Base-by-base conservation (phyloP, 805 yeast species). In the Wickerhamomyces strasburgensis region DNA sequence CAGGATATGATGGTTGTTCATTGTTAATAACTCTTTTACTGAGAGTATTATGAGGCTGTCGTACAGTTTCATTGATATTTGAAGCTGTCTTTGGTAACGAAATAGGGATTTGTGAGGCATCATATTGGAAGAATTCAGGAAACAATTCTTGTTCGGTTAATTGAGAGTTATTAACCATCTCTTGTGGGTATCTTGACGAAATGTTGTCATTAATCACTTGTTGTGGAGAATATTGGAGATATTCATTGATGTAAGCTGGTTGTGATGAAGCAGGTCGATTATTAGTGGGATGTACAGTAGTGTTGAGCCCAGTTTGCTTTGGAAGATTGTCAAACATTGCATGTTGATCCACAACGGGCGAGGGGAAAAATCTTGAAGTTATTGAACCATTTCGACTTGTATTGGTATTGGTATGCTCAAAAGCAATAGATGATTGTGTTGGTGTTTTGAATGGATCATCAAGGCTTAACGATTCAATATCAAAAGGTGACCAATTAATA, bases 1-100 rank as follows among this genome's bases (percentile, higher is more conserved):
- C 74, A 1, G 75, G 75, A 36, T 66, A 65, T 13, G 48, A 37
- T 5, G 46, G 51, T 5, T 39, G 42, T 17, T 49, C 54, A 17
- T 46, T 38, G 4, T 42, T 35, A 2, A 31, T 39, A 5, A 35
- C 14, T 27, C 43, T 38, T 10, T 35, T 24, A 31, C 29, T 31
- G 34, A 35, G 35, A 21, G 17, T 32, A 14, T 26, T 16, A 19
- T 7, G n/a, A n/a, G n/a, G n/a, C n/a, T n/a, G 38, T 13, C 27
- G n/a, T 4, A 10, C 17, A 14, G 14, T 16, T 24, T 35, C 34
- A 16, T 29, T 23, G 32, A 10, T 9, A 21, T 16, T 11, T 7
- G 10, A n/a, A 10, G 19, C 19, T 29, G 31, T 13, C 33, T n/a
- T n/a, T 24, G 34, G 19, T 21, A 33, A 16, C 34, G 46, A 39